phyloP scores from a whole-genome alignment of 2,329 filamentous ascomycete species.

The Teratosphaeria zuluensis region DNA sequence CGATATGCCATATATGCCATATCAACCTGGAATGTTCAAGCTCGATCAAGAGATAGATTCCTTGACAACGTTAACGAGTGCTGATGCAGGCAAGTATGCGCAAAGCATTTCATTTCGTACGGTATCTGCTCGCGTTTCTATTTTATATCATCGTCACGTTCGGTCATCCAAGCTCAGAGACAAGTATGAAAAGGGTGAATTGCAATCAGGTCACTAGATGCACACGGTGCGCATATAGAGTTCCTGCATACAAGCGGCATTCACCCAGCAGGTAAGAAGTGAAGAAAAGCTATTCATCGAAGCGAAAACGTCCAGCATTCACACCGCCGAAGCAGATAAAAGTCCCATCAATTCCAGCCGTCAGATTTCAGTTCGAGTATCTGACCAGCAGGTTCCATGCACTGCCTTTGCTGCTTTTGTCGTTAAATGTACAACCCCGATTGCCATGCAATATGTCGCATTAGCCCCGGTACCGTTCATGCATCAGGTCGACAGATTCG shows the following conservation, averaged over 20 bases:
- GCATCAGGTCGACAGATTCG: background rate
- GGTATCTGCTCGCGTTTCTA: background rate
- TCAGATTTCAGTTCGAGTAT: background rate
- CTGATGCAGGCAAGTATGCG: no score
- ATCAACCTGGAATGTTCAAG: no score
- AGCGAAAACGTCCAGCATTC: background rate
- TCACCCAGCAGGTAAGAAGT: background rate
- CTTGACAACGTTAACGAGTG: no score
- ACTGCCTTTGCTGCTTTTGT: background rate
- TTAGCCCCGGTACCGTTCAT: background rate
- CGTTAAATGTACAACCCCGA: background rate
- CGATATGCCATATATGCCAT: background rate
- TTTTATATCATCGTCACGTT: background rate
- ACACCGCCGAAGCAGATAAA: background rate
- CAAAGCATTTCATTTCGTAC: no score
- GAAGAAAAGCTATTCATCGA: background rate
- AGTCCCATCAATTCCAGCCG: background rate
- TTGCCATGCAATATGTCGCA: no score
- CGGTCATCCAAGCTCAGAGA: background rate
- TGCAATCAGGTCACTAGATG: no score
- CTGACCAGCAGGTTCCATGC: background rate
- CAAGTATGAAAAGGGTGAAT: no score
- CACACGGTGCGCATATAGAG: no score
- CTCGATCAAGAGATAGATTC: no score
- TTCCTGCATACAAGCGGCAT: background rate